Evolutionary conservation across 176 grass and related monocot species (phyloP), one percentile per base, ranked within the genome.

Genomic region (Musa itinerans): DNA sequence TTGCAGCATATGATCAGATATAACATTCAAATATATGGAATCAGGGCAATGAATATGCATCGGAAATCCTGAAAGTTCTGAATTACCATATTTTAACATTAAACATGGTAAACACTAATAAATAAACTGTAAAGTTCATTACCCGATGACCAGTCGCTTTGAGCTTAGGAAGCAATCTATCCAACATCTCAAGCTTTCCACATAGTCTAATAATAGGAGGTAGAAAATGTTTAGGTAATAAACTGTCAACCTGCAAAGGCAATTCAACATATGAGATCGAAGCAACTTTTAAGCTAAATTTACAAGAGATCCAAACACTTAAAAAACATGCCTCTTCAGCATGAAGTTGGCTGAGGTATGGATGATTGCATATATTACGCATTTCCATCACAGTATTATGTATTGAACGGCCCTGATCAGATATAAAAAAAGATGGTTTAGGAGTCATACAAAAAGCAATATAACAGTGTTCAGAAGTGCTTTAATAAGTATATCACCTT

Each of bases 321-420:
- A 6, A 69, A 43, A 43, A 81, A 76, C 68, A 54, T 85, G 89
- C 95, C 95, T 99, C 84, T 50, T 94, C 95, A 81, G 82, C 80
- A 86, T 99, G 90, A 88, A 99, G 80, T 21, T 99, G 95, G 58
- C 95, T 99, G 77, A 99, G 82, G 72, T 99, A 99, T 1, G 95
- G 95, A 86, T 99, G 95, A 74, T 99, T 99, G 88, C 95, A 99
- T 76, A 99, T 99, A 81, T 99, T 99, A 50, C 95, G 92, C 82
- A 91, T 52, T 83, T 99, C 95, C 95, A 99, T 94, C 68, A 99
- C 95, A 87, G 95, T 86, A 78, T 99, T 99, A 72, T 99, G 90
- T 81, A 99, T 88, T 10, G 95, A 83, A 34, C 90, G 90, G 65
- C 87, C 84, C 95, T 99, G 78, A 24, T 80, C 16, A 63, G 34